Evolutionary conservation across 2,329 filamentous ascomycete species (phyloP).

Genomic region (Fusarium denticulatum): DNA sequence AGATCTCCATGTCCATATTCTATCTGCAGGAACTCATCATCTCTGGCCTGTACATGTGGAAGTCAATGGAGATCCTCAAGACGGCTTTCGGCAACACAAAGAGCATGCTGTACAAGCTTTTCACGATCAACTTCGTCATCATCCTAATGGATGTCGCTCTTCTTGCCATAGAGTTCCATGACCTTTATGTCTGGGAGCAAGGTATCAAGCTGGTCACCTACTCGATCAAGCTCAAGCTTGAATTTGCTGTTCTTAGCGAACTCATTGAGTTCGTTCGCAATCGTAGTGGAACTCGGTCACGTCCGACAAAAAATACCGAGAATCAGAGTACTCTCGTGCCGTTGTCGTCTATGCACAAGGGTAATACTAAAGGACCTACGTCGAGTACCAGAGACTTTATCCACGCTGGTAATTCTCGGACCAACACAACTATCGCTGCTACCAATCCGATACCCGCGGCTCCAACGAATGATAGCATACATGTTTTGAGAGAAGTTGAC

Average conservation of each 20-base stretch:
- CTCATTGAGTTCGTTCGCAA: constrained; percentile 49
- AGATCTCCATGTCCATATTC: constrained; percentile 16
- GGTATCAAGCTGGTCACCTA: constrained; percentile 49
- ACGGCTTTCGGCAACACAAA: constrained; percentile 26
- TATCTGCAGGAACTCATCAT: constrained; percentile 20
- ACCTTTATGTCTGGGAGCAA: constrained; percentile 47
- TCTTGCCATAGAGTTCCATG: constrained; percentile 45
- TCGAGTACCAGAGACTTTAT: neutral
- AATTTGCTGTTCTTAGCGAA: constrained; percentile 50
- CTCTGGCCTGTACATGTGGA: constrained; percentile 22
- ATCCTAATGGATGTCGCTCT: constrained; percentile 55
- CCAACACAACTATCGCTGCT: constrained; percentile 3
- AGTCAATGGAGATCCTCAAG: constrained; percentile 18
- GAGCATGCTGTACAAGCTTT: constrained; percentile 22
- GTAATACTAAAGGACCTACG: neutral
- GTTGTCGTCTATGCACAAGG: neutral
- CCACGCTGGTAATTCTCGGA: neutral
- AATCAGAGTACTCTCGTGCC: constrained; percentile 7
- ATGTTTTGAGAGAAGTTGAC: constrained; percentile 20
- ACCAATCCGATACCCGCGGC: neutral
- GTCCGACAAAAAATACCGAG: neutral
- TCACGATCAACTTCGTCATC: constrained; percentile 54
- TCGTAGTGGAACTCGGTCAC: constrained; percentile 1
- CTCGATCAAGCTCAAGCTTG: constrained; percentile 51
- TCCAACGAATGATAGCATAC: constrained; percentile 6